These are phyloP conservation scores for Calocybe gangraenosa DNA, from an alignment of 768 basidiomycete species.

Conservation along the genomic window DNA sequence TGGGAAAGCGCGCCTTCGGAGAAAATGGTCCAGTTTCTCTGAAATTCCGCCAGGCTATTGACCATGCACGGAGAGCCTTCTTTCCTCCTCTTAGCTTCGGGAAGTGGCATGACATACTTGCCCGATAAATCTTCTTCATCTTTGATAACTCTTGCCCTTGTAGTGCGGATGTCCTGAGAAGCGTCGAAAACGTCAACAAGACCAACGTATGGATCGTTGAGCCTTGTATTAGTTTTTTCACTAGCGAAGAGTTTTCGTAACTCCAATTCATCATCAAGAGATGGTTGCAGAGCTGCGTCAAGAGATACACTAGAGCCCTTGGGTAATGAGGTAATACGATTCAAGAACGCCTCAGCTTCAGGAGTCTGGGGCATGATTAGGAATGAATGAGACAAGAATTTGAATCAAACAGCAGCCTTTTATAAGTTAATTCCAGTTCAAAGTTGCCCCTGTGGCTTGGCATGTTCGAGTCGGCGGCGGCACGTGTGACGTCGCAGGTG, in stretches of 20 bases:
- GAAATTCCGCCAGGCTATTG: conserved; percentile 49
- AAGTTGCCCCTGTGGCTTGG: too few species aligned
- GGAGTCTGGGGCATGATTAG: conserved; percentile 19
- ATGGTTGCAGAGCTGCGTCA: conserved; percentile 43
- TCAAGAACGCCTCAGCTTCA: conserved; percentile 21
- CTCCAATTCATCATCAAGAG: conserved; percentile 52
- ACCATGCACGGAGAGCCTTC: conserved; percentile 50
- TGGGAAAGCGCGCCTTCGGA: conserved; percentile 59
- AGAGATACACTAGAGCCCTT: conserved; percentile 30
- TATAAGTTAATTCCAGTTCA: too few species aligned
- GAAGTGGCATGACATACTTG: conserved; percentile 53
- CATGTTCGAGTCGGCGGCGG: too few species aligned
- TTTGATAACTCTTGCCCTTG: conserved; percentile 44
- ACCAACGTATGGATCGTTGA: conserved; percentile 48
- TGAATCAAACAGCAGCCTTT: too few species aligned
- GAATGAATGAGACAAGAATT: background rate
- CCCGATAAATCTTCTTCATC: conserved; percentile 40
- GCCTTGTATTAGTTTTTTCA: conserved; percentile 40
- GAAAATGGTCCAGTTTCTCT: conserved; percentile 61
- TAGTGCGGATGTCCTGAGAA: conserved; percentile 42
- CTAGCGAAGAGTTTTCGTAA: conserved; percentile 54
- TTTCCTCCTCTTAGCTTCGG: conserved; percentile 36
- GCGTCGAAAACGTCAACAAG: conserved; percentile 58
- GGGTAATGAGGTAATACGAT: conserved; percentile 19
- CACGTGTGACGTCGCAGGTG: too few species aligned